Percentiles rank a stretch among this genome's conserved stretches.
These are phyloP conservation scores for Pseudocercospora musae DNA, from an alignment of 2,329 filamentous ascomycete species.

Conservation along the genomic window DNA sequence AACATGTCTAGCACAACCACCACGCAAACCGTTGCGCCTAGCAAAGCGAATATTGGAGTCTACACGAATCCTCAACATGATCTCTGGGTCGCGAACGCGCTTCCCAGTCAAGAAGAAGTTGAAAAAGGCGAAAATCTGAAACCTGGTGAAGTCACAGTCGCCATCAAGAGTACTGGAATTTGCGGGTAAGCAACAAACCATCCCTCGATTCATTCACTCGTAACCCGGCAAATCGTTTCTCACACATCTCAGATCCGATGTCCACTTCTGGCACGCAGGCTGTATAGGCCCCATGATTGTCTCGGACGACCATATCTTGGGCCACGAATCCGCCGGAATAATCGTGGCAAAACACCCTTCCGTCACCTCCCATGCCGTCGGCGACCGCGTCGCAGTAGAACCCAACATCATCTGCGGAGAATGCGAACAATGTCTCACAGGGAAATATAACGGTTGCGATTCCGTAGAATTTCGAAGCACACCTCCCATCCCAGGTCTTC, in stretches of 20 bases:
- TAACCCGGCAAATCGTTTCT: neutral
- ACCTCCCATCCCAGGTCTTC: slow-evolving; percentile 79
- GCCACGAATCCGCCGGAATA: slow-evolving; percentile 85
- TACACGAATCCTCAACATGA: slow-evolving; percentile 93
- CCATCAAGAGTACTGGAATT: slow-evolving; percentile 91
- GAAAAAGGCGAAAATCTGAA: slow-evolving; percentile 65
- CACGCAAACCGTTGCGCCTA: slow-evolving; percentile 40
- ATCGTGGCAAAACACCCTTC: slow-evolving; percentile 78
- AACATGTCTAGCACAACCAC: slow-evolving; percentile 20
- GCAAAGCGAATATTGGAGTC: slow-evolving; percentile 89
- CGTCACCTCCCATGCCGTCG: slow-evolving; percentile 72
- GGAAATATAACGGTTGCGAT: slow-evolving; percentile 93
- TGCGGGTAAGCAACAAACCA: slow-evolving; percentile 64
- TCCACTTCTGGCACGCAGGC: slow-evolving; percentile 96
- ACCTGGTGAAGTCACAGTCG: slow-evolving; percentile 80
- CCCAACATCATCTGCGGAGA: slow-evolving; percentile 88
- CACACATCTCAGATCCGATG: slow-evolving; percentile 65
- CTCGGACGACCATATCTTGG: slow-evolving; percentile 80
- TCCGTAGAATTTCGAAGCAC: slow-evolving; percentile 83
- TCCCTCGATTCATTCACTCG: neutral
- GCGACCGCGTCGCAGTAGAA: slow-evolving; percentile 90
- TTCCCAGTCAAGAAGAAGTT: slow-evolving; percentile 72
- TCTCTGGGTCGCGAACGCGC: slow-evolving; percentile 78
- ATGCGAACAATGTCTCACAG: slow-evolving; percentile 87
- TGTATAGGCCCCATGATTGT: slow-evolving; percentile 97